Conservation (phyloP, 352 stramenopile species). For the Phytophthora crassamura region DNA sequence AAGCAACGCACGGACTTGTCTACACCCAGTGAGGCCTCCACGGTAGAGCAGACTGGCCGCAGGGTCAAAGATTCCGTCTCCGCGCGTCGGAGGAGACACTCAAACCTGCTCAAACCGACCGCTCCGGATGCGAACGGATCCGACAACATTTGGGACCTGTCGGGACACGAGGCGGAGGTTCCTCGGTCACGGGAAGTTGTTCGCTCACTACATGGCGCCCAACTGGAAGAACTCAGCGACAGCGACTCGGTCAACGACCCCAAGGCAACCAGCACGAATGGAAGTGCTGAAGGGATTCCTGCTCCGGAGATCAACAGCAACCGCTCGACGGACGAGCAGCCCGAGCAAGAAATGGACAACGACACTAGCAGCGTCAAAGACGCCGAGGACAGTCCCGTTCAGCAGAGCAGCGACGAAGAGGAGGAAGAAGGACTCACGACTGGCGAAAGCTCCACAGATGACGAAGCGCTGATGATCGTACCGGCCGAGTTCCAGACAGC, state of each 20-base stretch:
- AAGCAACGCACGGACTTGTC: slow-evolving; percentile 17
- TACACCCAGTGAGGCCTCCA: slow-evolving; percentile 33
- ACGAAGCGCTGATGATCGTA: slow-evolving; percentile 39
- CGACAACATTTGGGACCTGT: slow-evolving; percentile 18
- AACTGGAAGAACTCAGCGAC: slow-evolving; percentile 11
- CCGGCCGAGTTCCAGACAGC: slow-evolving; percentile 45
- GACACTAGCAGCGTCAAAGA: slow-evolving; percentile 18
- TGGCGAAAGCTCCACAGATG: slow-evolving; percentile 26
- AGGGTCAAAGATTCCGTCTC: slow-evolving; percentile 27
- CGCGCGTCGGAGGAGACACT: slow-evolving; percentile 10
- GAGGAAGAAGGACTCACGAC: slow-evolving; percentile 17
- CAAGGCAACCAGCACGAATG: slow-evolving; percentile 21
- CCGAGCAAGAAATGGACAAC: slow-evolving; percentile 54
- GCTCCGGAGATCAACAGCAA: slow-evolving; percentile 33
- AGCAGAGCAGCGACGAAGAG: slow-evolving; percentile 26
- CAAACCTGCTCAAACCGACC: slow-evolving; percentile 7
- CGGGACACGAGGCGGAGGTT: slow-evolving; percentile 7
- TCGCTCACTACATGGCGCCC: slow-evolving; percentile 19
- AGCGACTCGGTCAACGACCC: slow-evolving; percentile 12
- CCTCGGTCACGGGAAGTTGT: slow-evolving; percentile 31
- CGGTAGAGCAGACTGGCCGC: slow-evolving; percentile 26
- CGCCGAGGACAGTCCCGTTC: slow-evolving; percentile 9
- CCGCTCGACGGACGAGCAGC: slow-evolving; percentile 34
- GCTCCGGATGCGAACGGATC: slow-evolving; percentile 11
- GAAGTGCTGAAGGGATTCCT: slow-evolving; percentile 16